Conservation (phyloP, 2,329 filamentous ascomycete species). For the Phaeosphaeriaceae sp. region DNA sequence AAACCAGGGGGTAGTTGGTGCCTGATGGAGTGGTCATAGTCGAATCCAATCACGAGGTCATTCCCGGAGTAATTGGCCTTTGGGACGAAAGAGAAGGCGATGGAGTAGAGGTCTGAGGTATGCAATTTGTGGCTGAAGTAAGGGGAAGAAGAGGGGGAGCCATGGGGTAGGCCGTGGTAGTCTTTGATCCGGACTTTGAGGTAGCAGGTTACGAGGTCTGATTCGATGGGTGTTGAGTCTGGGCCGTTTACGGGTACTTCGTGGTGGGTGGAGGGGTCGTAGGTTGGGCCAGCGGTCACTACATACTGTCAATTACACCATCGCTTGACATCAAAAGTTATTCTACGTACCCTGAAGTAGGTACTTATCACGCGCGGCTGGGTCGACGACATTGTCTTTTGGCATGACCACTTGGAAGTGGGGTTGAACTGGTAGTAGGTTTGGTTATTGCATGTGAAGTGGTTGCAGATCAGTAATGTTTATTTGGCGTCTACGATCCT, state of each 20-base stretch:
- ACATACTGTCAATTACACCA: not conserved
- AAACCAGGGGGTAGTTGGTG: conserved; percentile 49
- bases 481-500: too few species aligned
- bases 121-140: conserved; percentile 46
- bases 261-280: conserved; percentile 39
- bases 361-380: conserved; percentile 45
- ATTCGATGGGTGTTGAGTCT: conserved; percentile 33
- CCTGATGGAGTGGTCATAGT: conserved; percentile 46
- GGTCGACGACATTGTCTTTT: conserved; percentile 32
- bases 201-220: conserved; percentile 38
- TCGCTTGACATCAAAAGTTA: too few species aligned
- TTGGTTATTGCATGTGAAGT: not conserved
- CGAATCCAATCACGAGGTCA: conserved; percentile 46
- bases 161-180: conserved; percentile 44
- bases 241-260: conserved; percentile 43
- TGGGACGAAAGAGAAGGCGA: conserved; percentile 48
- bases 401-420: conserved; percentile 2
- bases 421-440: not conserved
- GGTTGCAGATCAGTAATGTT: not conserved
- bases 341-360: conserved; percentile 40
- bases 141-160: conserved; percentile 31
- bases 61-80: conserved; percentile 38
- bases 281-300: conserved; percentile 48
- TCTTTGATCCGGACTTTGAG: conserved; percentile 46
- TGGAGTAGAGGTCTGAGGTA: conserved; percentile 44